phyloP scores from a whole-genome alignment of 441 rosid genomes.

The Biscutella laevigata region DNA sequence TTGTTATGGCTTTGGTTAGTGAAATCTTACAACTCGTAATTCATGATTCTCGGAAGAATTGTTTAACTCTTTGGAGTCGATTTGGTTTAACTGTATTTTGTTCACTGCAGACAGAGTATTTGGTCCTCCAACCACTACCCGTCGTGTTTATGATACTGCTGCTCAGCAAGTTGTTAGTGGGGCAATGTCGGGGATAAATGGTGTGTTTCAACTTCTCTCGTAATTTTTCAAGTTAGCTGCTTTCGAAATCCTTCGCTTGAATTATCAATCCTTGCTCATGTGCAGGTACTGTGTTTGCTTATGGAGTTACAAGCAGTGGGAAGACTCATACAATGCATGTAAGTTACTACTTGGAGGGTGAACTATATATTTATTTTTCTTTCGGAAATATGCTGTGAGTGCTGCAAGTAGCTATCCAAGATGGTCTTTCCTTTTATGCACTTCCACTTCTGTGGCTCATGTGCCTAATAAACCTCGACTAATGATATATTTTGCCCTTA shows the following conservation, averaged over 20 bases:
- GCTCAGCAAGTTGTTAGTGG: constrained; percentile 79
- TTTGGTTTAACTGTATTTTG: background rate
- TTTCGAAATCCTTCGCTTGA: constrained; percentile 2
- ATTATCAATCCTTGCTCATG: constrained; percentile 5
- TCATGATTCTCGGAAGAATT: background rate
- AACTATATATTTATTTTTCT: background rate
- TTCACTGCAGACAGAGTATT: constrained; percentile 89
- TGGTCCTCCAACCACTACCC: constrained; percentile 93
- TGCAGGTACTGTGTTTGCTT: constrained; percentile 96
- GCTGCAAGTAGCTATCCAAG: too few species aligned
- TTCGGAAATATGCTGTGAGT: too few species aligned
- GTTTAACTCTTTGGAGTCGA: background rate
- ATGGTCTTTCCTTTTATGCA: constrained; percentile 1
- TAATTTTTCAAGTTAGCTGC: background rate
- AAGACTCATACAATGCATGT: too few species aligned
- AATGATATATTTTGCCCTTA: constrained; percentile 32
- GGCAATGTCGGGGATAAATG: constrained; percentile 88
- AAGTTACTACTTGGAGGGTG: constrained; percentile 27
- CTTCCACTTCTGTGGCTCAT: constrained; percentile 5
- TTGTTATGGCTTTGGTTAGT: constrained; percentile 81
- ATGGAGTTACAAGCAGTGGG: constrained; percentile 99
- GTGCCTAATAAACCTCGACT: constrained; percentile 8
- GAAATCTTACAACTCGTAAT: background rate
- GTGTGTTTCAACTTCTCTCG: constrained; percentile 32
- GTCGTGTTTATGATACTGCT: constrained; percentile 78